These are phyloP conservation scores for Leccinum disarticulatum DNA, from an alignment of 768 basidiomycete species.

Conservation along the genomic window DNA sequence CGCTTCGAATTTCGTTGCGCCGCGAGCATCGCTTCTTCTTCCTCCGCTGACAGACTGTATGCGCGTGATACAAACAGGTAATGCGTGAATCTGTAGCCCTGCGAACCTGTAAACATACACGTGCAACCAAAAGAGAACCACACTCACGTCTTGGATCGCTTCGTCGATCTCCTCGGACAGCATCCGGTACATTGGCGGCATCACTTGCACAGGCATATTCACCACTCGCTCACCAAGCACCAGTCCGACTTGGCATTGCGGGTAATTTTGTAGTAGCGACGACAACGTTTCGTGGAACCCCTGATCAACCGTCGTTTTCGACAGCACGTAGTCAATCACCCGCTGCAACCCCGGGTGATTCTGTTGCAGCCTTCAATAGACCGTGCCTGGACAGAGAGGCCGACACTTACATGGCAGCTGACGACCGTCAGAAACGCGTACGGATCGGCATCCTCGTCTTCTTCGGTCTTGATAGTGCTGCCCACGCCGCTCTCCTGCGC, in stretches of 20 bases:
- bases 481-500: conserved; percentile 75
- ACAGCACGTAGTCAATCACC: conserved; percentile 66
- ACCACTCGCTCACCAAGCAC: conserved; percentile 86
- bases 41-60: conserved; percentile 70
- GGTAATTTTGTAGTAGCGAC: conserved; percentile 31
- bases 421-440: conserved; percentile 85
- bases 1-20: conserved; percentile 41
- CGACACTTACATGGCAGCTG: conserved; percentile 60
- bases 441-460: conserved; percentile 55
- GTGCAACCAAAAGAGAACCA: background rate
- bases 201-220: conserved; percentile 94
- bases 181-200: conserved; percentile 93
- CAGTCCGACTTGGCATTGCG: conserved; percentile 64
- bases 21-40: conserved; percentile 54
- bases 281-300: conserved; percentile 55
- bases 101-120: background rate
- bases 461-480: conserved; percentile 88
- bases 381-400: background rate
- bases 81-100: conserved; percentile 72
- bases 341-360: conserved; percentile 69
- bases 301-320: conserved; percentile 50
- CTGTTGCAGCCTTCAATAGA: conserved; percentile 42
- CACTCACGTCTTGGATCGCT: conserved; percentile 63
- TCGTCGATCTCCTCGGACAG: conserved; percentile 77
- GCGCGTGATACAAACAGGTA: conserved; percentile 75